A percentile compares a stretch with the other conserved stretches of the same genome.
Evolutionary conservation across 2,329 filamentous ascomycete species (phyloP).

Genomic region (Sporothrix variecibatus): DNA sequence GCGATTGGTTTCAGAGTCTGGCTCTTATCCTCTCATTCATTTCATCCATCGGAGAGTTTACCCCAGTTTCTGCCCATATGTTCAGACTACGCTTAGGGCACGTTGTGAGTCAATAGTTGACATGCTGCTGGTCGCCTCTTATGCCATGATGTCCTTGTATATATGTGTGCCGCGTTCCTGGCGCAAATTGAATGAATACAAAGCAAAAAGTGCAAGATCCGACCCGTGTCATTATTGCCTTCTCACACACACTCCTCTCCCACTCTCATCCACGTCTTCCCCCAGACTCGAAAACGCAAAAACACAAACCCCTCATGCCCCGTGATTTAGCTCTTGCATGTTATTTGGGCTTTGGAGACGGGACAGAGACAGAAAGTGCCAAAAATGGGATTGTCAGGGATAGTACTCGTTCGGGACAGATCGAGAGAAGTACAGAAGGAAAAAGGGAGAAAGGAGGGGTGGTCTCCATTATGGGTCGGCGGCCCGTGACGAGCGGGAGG

Average conservation of each 20-base stretch:
- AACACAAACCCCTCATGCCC: not conserved
- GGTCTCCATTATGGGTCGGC: constrained; percentile 15
- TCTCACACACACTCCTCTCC: too few relatives aligned
- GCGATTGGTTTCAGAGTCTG: not conserved
- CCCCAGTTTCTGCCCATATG: not conserved
- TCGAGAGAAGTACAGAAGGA: not conserved
- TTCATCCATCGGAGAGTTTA: constrained; percentile 7
- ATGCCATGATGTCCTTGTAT: not conserved
- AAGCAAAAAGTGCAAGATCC: not conserved
- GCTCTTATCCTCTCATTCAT: too few relatives aligned
- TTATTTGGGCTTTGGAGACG: not conserved
- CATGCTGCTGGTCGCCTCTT: not conserved
- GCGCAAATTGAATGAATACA: not conserved
- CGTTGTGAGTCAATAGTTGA: not conserved
- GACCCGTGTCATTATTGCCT: not conserved
- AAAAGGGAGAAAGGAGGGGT: not conserved
- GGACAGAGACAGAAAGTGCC: not conserved
- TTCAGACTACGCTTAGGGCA: not conserved
- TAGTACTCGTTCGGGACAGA: not conserved
- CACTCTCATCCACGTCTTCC: not conserved
- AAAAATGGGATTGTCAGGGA: not conserved
- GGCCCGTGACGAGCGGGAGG: constrained; percentile 14
- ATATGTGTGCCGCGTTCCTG: constrained; percentile 15
- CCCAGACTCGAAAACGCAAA: not conserved
- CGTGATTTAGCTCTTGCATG: constrained; percentile 3